These are phyloP conservation scores for Cryptosporidium meleagridis DNA, from an alignment of 169 alveolate species.

Conservation along the genomic window DNA sequence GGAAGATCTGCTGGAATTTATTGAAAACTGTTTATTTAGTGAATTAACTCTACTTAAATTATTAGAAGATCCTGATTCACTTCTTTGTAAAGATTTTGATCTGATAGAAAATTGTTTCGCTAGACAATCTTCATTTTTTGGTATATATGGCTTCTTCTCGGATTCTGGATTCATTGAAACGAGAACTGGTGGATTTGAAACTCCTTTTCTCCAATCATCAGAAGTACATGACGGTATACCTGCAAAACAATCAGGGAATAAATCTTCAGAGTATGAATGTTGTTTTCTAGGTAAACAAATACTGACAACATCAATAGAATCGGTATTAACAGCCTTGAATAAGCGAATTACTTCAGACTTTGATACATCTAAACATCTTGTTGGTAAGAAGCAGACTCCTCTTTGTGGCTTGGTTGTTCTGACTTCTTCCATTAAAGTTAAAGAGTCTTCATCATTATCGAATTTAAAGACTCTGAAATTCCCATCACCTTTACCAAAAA, in stretches of 20 bases:
- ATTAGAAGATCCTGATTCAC: background rate
- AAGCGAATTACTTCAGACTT: conserved; percentile 63
- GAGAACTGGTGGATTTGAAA: conserved; percentile 44
- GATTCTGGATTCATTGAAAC: conserved; percentile 52
- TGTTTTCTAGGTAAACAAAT: conserved; percentile 48
- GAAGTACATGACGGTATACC: conserved; percentile 63
- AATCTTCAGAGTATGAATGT: conserved; percentile 35
- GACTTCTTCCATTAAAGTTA: conserved; percentile 44
- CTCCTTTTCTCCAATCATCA: conserved; percentile 65
- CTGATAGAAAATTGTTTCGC: background rate
- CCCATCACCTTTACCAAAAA: conserved; percentile 73
- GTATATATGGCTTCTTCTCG: conserved; percentile 39
- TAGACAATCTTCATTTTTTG: conserved; percentile 7
- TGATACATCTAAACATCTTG: conserved; percentile 21
- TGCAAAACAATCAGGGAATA: conserved; percentile 72
- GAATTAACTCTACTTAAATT: background rate
- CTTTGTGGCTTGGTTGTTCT: conserved; percentile 66
- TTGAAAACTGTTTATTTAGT: background rate
- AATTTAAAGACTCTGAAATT: conserved; percentile 56
- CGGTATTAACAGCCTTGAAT: conserved; percentile 38
- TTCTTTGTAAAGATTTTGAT: background rate
- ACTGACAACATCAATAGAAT: conserved; percentile 64
- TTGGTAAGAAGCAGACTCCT: conserved; percentile 65
- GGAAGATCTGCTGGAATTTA: background rate
- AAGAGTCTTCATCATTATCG: conserved; percentile 14